Percentiles rank a stretch among this genome's conserved stretches.
These are phyloP conservation scores for Monosporascus sp. DNA, from an alignment of 2,329 filamentous ascomycete genomes.

Conservation along the genomic window DNA sequence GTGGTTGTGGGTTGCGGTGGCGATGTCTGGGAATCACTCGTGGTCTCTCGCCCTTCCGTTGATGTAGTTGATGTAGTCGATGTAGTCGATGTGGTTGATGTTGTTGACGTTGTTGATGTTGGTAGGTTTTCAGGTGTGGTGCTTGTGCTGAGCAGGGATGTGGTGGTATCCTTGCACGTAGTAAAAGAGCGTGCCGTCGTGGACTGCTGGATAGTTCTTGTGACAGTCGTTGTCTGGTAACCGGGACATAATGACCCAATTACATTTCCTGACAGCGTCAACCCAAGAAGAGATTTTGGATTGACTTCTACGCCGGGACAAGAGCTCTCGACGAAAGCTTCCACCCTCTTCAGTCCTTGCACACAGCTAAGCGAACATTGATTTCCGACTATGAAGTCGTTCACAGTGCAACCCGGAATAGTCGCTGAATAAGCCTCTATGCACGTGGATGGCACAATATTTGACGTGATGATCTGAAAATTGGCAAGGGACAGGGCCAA, in stretches of 20 bases:
- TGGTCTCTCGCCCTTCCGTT: neutral
- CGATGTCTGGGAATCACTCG: neutral
- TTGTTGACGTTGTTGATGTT: neutral
- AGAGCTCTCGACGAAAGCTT: conserved; percentile 10
- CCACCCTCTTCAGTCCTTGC: conserved; percentile 15
- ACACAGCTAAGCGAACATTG: conserved; percentile 21
- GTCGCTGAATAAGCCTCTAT: conserved; percentile 18
- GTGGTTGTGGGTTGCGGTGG: neutral
- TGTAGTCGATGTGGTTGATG: no score
- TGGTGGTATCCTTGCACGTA: conserved; percentile 6
- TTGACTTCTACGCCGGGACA: conserved; percentile 18
- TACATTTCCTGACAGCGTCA: conserved; percentile 18
- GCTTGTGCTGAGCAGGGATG: neutral
- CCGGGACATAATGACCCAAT: conserved; percentile 20
- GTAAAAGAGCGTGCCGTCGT: conserved; percentile 11
- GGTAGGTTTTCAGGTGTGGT: conserved; percentile 1
- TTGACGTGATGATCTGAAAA: conserved; percentile 22
- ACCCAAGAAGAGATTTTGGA: conserved; percentile 17
- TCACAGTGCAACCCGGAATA: conserved; percentile 18
- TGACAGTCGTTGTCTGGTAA: conserved; percentile 15
- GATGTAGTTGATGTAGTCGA: neutral
- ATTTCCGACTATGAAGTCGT: conserved; percentile 17
- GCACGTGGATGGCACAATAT: conserved; percentile 19
- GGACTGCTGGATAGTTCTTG: conserved; percentile 13
- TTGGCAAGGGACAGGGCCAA: conserved; percentile 23